Evolutionary conservation across 1,284 basidiomycete genomes (phyloP), one percentile per base, ranked within the genome.

Genomic region (Puccinia triticina): DNA sequence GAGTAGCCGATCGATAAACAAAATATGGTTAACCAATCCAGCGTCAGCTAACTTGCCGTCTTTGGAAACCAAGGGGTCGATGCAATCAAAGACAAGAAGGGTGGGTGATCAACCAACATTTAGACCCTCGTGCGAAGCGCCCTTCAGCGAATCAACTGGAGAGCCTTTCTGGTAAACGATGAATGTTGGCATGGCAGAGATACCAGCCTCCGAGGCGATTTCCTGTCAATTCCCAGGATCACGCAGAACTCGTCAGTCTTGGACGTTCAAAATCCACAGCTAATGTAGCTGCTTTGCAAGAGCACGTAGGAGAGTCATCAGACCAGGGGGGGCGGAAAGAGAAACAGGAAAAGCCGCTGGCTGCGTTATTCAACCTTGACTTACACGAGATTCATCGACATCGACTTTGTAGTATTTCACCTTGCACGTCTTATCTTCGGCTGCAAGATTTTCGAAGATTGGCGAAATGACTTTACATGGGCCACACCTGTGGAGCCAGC

Each of bases 151-250:
- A 11, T 80, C 53, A 26, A 80, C 32, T 23, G 43, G 37, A 7
- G 29, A 26, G 4, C 78, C 78, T 1, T 73, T 26, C 37, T 73
- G 57, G 40, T 43, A 73, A 5, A 61, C 78, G 5, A 80, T 55
- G 55, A 80, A 80, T 21, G 69, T 80, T 26, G 78, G 78, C 69
- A 80, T 80, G 34, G 69, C 78, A n/a, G 78, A 64, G 21, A 80
- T 80, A 32, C 40, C n/a, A n/a, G 46, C 64, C 59, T 59, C 53
- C 4, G 78, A 53, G 18, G 78, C 78, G 23, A 73, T 59, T 16
- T 55, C 69, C 78, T 80, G 37, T 55, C 32, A 29, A n/a, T n/a
- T 34, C 1, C n/a, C 29, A 34, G 5, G 26, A 73, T 26, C n/a
- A 32, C 26, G 34, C 1, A 11, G n/a, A 29, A 61, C 8, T n/a